Evolutionary conservation across 75 land plant genomes (phyloP).

Genomic region (Selaginella moellendorffii): DNA sequence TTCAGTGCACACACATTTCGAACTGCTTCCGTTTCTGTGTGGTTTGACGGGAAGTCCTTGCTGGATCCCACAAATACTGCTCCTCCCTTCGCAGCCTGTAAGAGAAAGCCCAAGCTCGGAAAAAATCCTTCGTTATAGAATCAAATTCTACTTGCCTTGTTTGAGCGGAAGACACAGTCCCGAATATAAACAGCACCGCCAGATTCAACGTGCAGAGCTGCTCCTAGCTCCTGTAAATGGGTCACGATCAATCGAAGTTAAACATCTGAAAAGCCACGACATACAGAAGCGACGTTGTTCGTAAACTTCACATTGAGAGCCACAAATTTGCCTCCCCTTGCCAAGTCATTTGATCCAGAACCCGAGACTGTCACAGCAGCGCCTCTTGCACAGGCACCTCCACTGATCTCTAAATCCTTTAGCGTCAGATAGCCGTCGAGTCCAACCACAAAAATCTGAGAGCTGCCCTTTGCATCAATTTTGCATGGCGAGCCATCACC

Average conservation of each 20-base stretch:
- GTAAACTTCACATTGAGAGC: constrained; percentile 17
- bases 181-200: constrained; percentile 16
- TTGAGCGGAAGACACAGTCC: constrained; percentile 15
- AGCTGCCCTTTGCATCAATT: constrained; percentile 9
- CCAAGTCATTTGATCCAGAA: neutral
- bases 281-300: constrained; percentile 23
- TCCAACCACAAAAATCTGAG: constrained; percentile 23
- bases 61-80: constrained; percentile 16
- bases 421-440: constrained; percentile 20
- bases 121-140: neutral
- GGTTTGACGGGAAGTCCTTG: constrained; percentile 1
- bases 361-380: constrained; percentile 23
- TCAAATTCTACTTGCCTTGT: constrained; percentile 12
- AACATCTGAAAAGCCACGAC: neutral
- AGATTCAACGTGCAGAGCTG: constrained; percentile 19
- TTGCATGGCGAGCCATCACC: neutral
- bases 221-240: constrained; percentile 12
- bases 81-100: constrained; percentile 19
- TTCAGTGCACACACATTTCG: constrained; percentile 2
- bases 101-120: neutral
- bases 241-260: neutral
- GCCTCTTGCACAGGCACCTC: constrained; percentile 18
- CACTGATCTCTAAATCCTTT: constrained; percentile 21
- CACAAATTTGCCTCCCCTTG: constrained; percentile 11
- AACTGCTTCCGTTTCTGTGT: neutral